Percentiles rank a stretch among this genome's conserved stretches.
Evolutionary conservation across 2,329 filamentous ascomycete genomes (phyloP).

Genomic region (Epicoccum nigrum): DNA sequence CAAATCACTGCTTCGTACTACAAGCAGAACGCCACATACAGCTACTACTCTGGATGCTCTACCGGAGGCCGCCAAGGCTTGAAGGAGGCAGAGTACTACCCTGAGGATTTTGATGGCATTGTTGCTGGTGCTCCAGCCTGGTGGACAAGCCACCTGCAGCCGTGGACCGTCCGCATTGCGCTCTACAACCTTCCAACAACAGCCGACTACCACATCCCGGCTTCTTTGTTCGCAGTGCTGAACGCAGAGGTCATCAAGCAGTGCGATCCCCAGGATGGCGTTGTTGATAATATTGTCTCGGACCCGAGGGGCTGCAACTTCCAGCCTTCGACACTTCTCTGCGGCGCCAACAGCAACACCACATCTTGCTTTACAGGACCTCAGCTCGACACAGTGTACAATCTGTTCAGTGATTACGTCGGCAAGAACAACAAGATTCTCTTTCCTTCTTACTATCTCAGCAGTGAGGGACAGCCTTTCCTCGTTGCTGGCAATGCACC

Average conservation of each 20-base stretch:
- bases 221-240: constrained; percentile 53
- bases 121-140: constrained; percentile 61
- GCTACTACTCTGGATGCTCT: constrained; percentile 65
- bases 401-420: constrained; percentile 52
- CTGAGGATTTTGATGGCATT: constrained; percentile 64
- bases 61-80: constrained; percentile 65
- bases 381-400: constrained; percentile 52
- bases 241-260: constrained; percentile 54
- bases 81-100: constrained; percentile 60
- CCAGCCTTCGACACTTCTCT: constrained; percentile 49
- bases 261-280: constrained; percentile 59
- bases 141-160: constrained; percentile 57
- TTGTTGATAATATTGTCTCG: constrained; percentile 56
- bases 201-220: constrained; percentile 53
- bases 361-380: constrained; percentile 51
- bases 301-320: constrained; percentile 53
- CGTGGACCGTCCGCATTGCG: constrained; percentile 54
- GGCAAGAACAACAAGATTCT: constrained; percentile 51
- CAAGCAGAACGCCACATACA: constrained; percentile 49
- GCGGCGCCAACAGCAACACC: constrained; percentile 40
- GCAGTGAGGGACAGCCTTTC: constrained; percentile 47
- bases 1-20: constrained; percentile 58
- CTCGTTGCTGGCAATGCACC: constrained; percentile 48
- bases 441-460: constrained; percentile 49
- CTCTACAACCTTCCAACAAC: constrained; percentile 57